Evolutionary conservation across 2,329 filamentous ascomycete species (phyloP).

Genomic region (Ilyonectria sp.): DNA sequence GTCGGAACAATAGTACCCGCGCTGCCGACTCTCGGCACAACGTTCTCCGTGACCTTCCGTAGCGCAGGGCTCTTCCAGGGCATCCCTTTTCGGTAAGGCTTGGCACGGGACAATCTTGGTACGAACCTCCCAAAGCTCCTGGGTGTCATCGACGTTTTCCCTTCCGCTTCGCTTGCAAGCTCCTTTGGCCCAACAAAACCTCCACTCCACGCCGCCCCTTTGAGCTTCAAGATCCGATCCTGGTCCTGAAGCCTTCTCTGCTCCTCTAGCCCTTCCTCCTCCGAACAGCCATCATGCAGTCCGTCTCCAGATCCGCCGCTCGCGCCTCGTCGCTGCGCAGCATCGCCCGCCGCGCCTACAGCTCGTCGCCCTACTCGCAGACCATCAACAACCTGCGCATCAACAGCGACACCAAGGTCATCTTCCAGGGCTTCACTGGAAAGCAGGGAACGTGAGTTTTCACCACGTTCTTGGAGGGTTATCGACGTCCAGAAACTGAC

Average conservation of each 20-base stretch:
- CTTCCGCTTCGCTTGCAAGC: constrained; percentile 34
- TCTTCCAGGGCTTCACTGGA: constrained; percentile 98
- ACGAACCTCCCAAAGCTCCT: constrained; percentile 48
- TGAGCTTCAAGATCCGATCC: constrained; percentile 28
- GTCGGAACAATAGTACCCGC: constrained; percentile 45
- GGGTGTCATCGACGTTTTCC: constrained; percentile 48
- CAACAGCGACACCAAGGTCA: constrained; percentile 92
- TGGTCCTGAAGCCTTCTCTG: constrained; percentile 20
- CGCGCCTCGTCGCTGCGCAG: constrained; percentile 79
- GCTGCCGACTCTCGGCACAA: constrained; percentile 39
- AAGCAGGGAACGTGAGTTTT: constrained; percentile 90
- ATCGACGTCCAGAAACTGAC: constrained; percentile 29
- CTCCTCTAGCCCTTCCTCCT: constrained; percentile 32
- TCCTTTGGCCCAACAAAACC: constrained; percentile 35
- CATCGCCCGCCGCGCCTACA: constrained; percentile 79
- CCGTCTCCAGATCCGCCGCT: constrained; percentile 79
- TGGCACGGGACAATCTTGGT: constrained; percentile 51
- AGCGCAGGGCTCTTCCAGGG: constrained; percentile 36
- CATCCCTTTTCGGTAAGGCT: constrained; percentile 45
- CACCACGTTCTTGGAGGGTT: not conserved
- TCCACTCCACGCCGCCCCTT: constrained; percentile 21
- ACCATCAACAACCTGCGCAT: constrained; percentile 92
- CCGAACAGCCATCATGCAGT: constrained; percentile 78
- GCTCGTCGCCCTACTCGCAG: constrained; percentile 79
- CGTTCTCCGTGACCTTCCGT: constrained; percentile 49